Conservation (phyloP, 129 eudicot genomes). For the Flaveria linearis region DNA sequence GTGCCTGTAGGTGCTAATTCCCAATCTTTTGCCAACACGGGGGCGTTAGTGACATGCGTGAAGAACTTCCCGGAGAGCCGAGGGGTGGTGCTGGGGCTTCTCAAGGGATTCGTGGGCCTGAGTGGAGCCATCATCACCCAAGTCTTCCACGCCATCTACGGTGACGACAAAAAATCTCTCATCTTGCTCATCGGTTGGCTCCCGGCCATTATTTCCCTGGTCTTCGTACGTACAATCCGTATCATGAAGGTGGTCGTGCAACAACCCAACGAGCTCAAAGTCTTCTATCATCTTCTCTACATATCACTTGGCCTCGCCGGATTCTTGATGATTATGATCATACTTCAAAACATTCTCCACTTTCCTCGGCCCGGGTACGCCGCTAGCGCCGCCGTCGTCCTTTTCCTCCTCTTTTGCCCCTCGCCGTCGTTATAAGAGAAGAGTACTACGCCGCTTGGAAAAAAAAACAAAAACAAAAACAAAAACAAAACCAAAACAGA, state of each 20-base stretch:
- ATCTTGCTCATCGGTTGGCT: constrained; percentile 79
- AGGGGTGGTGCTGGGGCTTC: constrained; percentile 75
- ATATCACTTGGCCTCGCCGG: constrained; percentile 78
- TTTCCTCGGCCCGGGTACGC: constrained; percentile 47
- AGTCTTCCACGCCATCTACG: constrained; percentile 55
- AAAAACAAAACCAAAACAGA: constrained; percentile 10
- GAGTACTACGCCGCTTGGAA: constrained; percentile 37
- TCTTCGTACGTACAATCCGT: constrained; percentile 64
- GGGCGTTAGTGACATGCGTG: constrained; percentile 76
- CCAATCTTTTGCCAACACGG: constrained; percentile 85
- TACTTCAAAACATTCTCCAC: constrained; percentile 35
- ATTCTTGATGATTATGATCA: constrained; percentile 63
- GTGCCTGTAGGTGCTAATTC: constrained; percentile 59
- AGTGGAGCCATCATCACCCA: constrained; percentile 90
- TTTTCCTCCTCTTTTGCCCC: constrained; percentile 57
- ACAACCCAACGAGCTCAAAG: constrained; percentile 47
- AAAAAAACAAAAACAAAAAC: constrained; percentile 26
- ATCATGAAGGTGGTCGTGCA: constrained; percentile 56
- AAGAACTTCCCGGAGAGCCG: constrained; percentile 89
- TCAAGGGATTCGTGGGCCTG: constrained; percentile 79
- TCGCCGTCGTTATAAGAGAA: constrained; percentile 56
- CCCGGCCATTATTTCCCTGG: constrained; percentile 66
- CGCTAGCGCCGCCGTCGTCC: constrained; percentile 48
- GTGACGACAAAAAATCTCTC: constrained; percentile 47
- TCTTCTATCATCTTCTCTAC: constrained; percentile 63